A percentile compares a stretch with the other conserved stretches of the same genome.
Evolutionary conservation across 2,329 filamentous ascomycete genomes (phyloP).

Genomic region (Cercospora sesami): DNA sequence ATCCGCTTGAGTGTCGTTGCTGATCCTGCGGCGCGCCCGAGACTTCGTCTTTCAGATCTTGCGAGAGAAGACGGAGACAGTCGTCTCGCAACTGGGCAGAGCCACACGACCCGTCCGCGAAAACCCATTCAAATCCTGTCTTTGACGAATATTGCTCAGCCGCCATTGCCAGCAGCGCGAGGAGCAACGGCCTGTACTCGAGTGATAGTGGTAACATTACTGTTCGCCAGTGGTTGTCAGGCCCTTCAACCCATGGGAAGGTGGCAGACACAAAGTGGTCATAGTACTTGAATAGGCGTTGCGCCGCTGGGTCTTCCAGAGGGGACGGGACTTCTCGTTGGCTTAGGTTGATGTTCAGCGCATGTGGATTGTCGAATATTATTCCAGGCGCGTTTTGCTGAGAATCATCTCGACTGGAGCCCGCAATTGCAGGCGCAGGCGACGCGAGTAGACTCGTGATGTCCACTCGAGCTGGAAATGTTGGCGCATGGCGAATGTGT

Average conservation of each 20-base stretch:
- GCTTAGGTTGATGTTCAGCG: constrained; percentile 12
- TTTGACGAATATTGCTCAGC: constrained; percentile 11
- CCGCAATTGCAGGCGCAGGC: not conserved
- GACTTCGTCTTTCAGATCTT: constrained; percentile 9
- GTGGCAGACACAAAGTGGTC: constrained; percentile 12
- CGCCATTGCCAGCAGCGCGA: constrained; percentile 15
- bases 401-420: not conserved
- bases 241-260: constrained; percentile 15
- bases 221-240: constrained; percentile 14
- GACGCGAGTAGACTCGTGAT: constrained; percentile 10
- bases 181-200: constrained; percentile 9
- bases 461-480: constrained; percentile 3
- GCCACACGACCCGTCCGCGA: not conserved
- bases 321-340: not conserved
- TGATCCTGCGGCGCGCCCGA: not conserved
- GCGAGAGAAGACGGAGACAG: constrained; percentile 8
- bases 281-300: constrained; percentile 15
- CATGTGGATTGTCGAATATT: constrained; percentile 3
- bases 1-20: not conserved
- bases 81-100: constrained; percentile 12
- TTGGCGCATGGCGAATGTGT: not conserved
- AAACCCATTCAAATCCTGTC: constrained; percentile 10
- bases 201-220: constrained; percentile 15
- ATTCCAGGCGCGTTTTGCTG: constrained; percentile 6
- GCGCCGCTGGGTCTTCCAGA: constrained; percentile 8